Evolutionary conservation across 768 basidiomycete genomes (phyloP), one percentile per base, ranked within the genome.

Genomic region (Dentipellis fragilis): DNA sequence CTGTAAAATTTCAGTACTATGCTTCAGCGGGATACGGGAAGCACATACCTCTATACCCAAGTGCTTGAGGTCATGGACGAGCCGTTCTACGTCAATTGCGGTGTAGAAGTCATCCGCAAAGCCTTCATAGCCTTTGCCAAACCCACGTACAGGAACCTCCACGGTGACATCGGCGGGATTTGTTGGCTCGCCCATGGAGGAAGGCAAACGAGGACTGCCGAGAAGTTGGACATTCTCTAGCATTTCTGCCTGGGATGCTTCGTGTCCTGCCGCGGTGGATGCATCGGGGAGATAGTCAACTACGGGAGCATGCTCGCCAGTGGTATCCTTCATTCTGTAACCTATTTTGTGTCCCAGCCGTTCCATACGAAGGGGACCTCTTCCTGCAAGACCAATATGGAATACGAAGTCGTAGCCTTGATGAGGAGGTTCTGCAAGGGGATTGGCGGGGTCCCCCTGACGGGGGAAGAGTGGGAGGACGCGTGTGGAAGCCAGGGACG

Each of bases 321-420:
- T 71, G 10, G 80, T 81, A 60, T 87, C 85, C 63, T 83, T 84
- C 79, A 84, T 82, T 47, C 80, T 74, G 62, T 87, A 88, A 16
- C 84, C 83, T 11, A 79, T 69, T 64, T 86, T 86, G 64, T 88
- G 85, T 2, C 75, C 77, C 9, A 79, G 63, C 55, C 78, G 73
- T 64, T 88, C 85, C 73, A 88, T 74, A n/a, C 83, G 74, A 52
- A 87, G 64, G 0, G 80, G 76, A 0, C 86, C 85, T 10, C 83
- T 74, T n/a, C 82, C 80, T 7, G 84, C 85, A 17, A 84, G 79
- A 1, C 85, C 86, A 36, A 87, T 73, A 59, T 88, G 85, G 61
- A 87, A 78, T 51, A 87, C 77, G 59, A 88, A 79, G 62, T 87
- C 86, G 62, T 82, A 88, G 23, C 83, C 83, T 48, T 67, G 67